A percentile compares a stretch with the other conserved stretches of the same genome.
phyloP scores from a whole-genome alignment of 345 rosid species.

The Bruguiera sexangula region DNA sequence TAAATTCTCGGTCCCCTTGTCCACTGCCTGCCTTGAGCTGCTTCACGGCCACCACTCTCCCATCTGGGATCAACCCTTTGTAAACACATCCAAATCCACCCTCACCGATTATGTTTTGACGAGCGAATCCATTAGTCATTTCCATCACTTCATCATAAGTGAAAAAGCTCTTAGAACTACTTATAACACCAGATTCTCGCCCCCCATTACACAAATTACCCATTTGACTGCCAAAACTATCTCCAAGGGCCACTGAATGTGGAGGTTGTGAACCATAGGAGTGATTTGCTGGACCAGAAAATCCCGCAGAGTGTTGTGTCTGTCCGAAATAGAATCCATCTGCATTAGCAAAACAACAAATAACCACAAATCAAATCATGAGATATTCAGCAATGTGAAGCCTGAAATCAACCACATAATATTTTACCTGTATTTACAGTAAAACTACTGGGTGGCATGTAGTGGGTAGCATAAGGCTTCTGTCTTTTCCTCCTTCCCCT shows the following conservation, averaged over 20 bases:
- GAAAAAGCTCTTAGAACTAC: constrained; percentile 53
- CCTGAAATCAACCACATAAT: background rate
- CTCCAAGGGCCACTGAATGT: constrained; percentile 23
- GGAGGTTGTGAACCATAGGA: constrained; percentile 41
- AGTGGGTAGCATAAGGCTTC: constrained; percentile 27
- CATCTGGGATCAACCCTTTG: constrained; percentile 55
- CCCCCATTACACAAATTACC: constrained; percentile 18
- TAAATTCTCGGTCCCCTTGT: constrained; percentile 82
- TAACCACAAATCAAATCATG: background rate
- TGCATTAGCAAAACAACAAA: constrained; percentile 20
- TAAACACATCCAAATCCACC: constrained; percentile 95
- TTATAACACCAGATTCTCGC: constrained; percentile 45
- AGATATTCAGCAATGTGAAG: background rate
- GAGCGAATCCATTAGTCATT: constrained; percentile 72
- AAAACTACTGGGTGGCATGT: constrained; percentile 49
- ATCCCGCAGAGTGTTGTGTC: constrained; percentile 23
- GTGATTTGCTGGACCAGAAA: constrained; percentile 36
- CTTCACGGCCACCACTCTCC: constrained; percentile 74
- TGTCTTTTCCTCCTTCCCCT: constrained; percentile 46
- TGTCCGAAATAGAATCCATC: constrained; percentile 57
- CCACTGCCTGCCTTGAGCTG: constrained; percentile 96
- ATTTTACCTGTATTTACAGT: constrained; percentile 48
- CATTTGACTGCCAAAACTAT: constrained; percentile 44
- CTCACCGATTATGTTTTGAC: constrained; percentile 78
- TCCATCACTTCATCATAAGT: constrained; percentile 74